These are phyloP conservation scores for Sonneratia caseolaris DNA, from an alignment of 345 rosid species.

Conservation along the genomic window DNA sequence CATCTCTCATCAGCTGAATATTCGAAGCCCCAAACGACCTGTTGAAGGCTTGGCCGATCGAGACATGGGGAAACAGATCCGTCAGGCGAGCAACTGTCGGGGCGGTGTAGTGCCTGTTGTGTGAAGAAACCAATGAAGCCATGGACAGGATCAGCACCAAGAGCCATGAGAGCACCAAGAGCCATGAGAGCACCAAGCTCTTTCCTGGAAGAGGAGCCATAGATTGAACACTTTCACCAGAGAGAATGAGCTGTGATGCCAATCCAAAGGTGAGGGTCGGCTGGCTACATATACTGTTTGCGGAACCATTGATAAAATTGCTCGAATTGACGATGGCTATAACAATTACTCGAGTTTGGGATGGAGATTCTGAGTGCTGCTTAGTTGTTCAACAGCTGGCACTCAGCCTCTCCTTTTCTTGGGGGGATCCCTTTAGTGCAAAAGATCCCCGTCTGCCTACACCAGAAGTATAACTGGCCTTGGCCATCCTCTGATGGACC, in stretches of 20 bases:
- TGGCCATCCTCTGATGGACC: not conserved
- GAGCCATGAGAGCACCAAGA: not conserved
- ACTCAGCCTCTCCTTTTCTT: not conserved
- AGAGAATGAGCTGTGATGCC: not conserved
- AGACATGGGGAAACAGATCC: conserved; percentile 41
- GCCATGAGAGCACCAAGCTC: not conserved
- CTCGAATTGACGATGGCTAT: too few relatives aligned
- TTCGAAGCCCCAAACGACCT: conserved; percentile 48
- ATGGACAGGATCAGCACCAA: conserved; percentile 21
- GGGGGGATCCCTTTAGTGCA: not conserved
- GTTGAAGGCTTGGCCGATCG: conserved; percentile 35
- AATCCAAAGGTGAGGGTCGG: not conserved
- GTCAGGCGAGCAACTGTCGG: conserved; percentile 58
- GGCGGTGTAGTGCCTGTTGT: conserved; percentile 36
- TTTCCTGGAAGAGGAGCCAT: conserved; percentile 27
- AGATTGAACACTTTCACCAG: not conserved
- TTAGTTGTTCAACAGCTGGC: conserved; percentile 1
- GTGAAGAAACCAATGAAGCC: conserved; percentile 41
- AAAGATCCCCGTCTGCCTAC: not conserved
- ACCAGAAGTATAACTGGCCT: not conserved
- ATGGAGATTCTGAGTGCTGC: not conserved
- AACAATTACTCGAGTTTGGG: too few relatives aligned
- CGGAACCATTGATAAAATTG: not conserved
- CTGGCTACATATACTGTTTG: not conserved
- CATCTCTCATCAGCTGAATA: conserved; percentile 40